Percentiles rank a stretch among this genome's conserved stretches.
Evolutionary conservation across 192 early-diverging fungal species (phyloP).

Genomic region (Umbelopsis isabellina): DNA sequence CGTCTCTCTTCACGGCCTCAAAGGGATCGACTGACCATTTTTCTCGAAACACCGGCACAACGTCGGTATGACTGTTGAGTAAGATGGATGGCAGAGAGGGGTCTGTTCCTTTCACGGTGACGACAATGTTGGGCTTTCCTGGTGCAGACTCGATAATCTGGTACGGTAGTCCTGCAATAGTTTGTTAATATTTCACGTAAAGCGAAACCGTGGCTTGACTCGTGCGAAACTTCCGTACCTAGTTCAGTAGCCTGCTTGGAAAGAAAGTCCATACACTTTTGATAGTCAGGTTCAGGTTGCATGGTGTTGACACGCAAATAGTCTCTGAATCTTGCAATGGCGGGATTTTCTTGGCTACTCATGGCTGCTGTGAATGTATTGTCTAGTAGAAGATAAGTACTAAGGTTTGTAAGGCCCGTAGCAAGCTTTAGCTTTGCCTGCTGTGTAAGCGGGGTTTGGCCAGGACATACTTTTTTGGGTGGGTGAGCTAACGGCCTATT

Average conservation of each 20-base stretch:
- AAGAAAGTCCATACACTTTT: conserved; percentile 62
- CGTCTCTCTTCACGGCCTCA: conserved; percentile 61
- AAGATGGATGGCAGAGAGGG: conserved; percentile 63
- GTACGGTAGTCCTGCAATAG: conserved; percentile 44
- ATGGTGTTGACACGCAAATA: conserved; percentile 87
- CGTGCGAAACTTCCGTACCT: conserved; percentile 28
- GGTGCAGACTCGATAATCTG: conserved; percentile 54
- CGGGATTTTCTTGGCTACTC: conserved; percentile 47
- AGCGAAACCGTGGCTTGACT: not conserved
- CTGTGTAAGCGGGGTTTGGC: too few relatives aligned
- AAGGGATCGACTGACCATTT: conserved; percentile 82
- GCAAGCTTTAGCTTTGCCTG: too few relatives aligned
- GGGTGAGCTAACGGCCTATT: too few relatives aligned
- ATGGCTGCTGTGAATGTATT: not conserved
- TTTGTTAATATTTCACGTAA: not conserved
- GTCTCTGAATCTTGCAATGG: conserved; percentile 74
- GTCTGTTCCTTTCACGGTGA: conserved; percentile 68
- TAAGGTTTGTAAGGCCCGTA: too few relatives aligned
- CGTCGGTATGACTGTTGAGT: conserved; percentile 89
- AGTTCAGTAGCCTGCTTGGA: conserved; percentile 69
- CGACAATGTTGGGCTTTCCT: conserved; percentile 73
- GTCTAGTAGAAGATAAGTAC: not conserved
- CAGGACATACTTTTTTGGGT: too few relatives aligned
- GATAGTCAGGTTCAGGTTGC: conserved; percentile 86
- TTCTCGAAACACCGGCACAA: conserved; percentile 82